phyloP scores from a whole-genome alignment of 495 filamentous ascomycete species.

The Talaromyces stipitatus region DNA sequence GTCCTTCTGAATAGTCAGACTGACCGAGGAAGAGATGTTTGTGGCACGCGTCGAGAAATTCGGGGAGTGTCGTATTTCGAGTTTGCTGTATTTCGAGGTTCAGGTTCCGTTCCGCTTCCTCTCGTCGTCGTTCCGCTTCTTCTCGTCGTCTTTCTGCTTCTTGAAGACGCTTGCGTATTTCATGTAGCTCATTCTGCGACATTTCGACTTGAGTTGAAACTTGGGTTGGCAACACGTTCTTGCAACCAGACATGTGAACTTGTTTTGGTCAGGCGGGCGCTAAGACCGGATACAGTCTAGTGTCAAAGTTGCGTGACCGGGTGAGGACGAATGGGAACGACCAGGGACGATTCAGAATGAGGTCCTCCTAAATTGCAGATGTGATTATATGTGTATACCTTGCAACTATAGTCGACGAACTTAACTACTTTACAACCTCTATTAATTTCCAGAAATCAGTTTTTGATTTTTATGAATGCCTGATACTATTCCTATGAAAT shows the following conservation, averaged over 20 bases:
- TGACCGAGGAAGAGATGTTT: constrained; percentile 5
- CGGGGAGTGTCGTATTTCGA: constrained; percentile 8
- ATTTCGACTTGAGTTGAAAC: background rate
- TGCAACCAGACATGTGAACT: background rate
- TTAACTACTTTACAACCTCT: too few species aligned
- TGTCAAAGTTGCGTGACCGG: too few species aligned
- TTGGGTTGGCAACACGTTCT: background rate
- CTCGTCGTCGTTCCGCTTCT: constrained; percentile 1
- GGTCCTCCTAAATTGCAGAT: too few species aligned
- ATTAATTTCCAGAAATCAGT: too few species aligned
- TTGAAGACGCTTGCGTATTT: constrained; percentile 1
- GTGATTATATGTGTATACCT: too few species aligned
- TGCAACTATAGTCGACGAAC: too few species aligned
- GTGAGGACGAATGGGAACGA: background rate
- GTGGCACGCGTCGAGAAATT: constrained; percentile 10
- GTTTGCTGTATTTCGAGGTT: background rate
- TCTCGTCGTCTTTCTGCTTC: background rate
- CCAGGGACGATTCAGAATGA: background rate
- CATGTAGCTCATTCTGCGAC: constrained; percentile 2
- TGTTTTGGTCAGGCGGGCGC: constrained; percentile 1
- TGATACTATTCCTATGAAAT: too few species aligned
- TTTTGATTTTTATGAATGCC: too few species aligned
- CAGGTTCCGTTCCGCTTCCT: constrained; percentile 1
- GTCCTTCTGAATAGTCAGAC: constrained; percentile 4
- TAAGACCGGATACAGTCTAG: too few species aligned